A percentile compares a stretch with the other conserved stretches of the same genome.
These are phyloP conservation scores for Apium graveolens DNA, from an alignment of 129 eudicot species.

Conservation along the genomic window DNA sequence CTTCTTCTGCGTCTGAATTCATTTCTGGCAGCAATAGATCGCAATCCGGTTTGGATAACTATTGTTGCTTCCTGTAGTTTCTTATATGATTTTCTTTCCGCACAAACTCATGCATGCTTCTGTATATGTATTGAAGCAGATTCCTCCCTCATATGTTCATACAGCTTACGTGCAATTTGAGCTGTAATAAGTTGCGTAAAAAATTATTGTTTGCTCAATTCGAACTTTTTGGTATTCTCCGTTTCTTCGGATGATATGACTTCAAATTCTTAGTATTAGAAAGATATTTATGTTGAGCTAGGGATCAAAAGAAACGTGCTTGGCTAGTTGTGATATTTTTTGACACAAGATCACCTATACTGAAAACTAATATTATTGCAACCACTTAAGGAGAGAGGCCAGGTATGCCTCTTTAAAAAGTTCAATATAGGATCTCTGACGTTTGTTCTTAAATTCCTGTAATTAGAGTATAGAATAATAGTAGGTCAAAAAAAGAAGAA, in stretches of 20 bases:
- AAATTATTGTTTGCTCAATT: constrained; percentile 13
- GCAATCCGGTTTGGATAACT: constrained; percentile 75
- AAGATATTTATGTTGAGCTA: neutral
- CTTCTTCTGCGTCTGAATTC: constrained; percentile 75
- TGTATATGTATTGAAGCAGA: constrained; percentile 88
- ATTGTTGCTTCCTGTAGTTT: constrained; percentile 50
- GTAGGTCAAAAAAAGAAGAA: neutral
- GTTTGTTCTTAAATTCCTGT: neutral
- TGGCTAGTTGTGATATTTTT: neutral
- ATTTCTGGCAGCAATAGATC: constrained; percentile 83
- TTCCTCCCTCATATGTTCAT: constrained; percentile 66
- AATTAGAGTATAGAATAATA: neutral
- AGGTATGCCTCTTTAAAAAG: neutral
- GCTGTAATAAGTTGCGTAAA: constrained; percentile 35
- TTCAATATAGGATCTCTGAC: neutral
- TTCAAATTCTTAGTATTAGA: neutral
- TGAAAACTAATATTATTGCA: neutral
- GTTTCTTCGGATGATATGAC: too few species aligned
- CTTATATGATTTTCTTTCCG: constrained; percentile 65
- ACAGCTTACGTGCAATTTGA: constrained; percentile 63
- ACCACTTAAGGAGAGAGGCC: neutral
- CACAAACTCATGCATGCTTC: constrained; percentile 63
- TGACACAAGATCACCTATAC: neutral
- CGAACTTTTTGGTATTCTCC: too few species aligned
- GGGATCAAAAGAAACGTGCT: neutral